Base-by-base conservation (phyloP, 345 rosid genomes). In the Citrus cavaleriei region DNA sequence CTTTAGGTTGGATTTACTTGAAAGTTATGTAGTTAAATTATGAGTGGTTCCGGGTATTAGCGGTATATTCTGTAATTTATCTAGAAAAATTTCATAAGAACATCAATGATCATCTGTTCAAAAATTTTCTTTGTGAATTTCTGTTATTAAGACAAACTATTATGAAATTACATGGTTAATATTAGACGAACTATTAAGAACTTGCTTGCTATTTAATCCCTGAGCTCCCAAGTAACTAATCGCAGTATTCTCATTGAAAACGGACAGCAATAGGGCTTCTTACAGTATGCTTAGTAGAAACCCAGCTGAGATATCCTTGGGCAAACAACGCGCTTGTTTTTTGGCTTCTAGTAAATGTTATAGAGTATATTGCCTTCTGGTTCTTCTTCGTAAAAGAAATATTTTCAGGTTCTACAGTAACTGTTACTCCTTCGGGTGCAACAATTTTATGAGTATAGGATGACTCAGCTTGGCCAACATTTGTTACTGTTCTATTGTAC, bases 401-500 rank as follows among this genome's bases (percentile, higher is more conserved):
- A 24, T 16, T 8, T 1, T 19, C 1, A 32, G 82, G 73, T n/a
- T n/a, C 14, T 2, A 84, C 67, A 1, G 5, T 68, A 40, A 84
- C 76, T 10, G 34, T 24, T 24, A 81, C 80, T 60, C 86, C 86
- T 67, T 16, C 12, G 8, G 81, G 86, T 2, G 81, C 73, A 46
- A 74, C 68, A 30, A 81, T 77, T 64, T 62, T 14, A 2, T 12
- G 42, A 51, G 46, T 74, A 69, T 89, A 90, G 6, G 72, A 60
- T 4, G 88, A 86, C 12, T 59, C 32, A 5, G 81, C 30, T 10
- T 73, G 77, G 28, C 90, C 89, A 34, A 83, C 84, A 22, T 91
- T 89, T 38, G 83, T 89, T 25, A 91, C 81, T 0, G 80, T 89
- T 82, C 92, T 82, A 4, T 82, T 81, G 38, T 77, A 70, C 40